Percentiles rank a stretch among this genome's conserved stretches.
Evolutionary conservation across 1,284 basidiomycete genomes (phyloP).

Genomic region (Baeospora myosura): DNA sequence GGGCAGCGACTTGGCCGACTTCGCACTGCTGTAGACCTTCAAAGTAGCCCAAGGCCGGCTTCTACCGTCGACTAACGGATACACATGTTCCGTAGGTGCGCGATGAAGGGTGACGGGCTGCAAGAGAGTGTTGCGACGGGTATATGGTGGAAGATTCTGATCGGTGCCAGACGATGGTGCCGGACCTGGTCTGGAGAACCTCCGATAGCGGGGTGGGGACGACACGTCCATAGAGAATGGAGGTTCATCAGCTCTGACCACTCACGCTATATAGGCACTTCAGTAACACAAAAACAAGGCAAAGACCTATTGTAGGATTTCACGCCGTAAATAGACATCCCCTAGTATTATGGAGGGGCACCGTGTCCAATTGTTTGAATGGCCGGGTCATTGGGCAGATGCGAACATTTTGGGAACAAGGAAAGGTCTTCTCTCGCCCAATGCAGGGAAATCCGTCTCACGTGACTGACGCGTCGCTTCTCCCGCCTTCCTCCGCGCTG

Average conservation of each 20-base stretch:
- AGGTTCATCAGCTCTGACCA: not conserved
- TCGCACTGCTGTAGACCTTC: slow-evolving; percentile 23
- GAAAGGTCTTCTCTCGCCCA: too few relatives aligned
- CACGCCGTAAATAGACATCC: not conserved
- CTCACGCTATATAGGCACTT: not conserved
- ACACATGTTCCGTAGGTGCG: slow-evolving; percentile 10
- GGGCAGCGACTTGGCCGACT: slow-evolving; percentile 18
- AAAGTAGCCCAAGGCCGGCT: slow-evolving; percentile 27
- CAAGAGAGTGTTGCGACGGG: slow-evolving; percentile 4
- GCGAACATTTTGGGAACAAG: slow-evolving; percentile 1
- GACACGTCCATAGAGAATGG: not conserved
- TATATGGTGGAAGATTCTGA: slow-evolving; percentile 13
- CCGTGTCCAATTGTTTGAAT: not conserved
- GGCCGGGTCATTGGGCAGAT: not conserved
- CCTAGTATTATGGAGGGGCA: not conserved
- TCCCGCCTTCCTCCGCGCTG: too few relatives aligned
- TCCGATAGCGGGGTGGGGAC: slow-evolving; percentile 3
- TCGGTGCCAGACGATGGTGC: not conserved
- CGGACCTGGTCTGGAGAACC: slow-evolving; percentile 1
- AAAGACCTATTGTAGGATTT: not conserved
- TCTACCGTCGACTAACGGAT: slow-evolving; percentile 14
- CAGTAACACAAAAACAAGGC: not conserved
- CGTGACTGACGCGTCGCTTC: too few relatives aligned
- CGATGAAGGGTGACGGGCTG: slow-evolving; percentile 2
- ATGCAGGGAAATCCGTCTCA: too few relatives aligned